These are phyloP conservation scores for Halophytophthora polymorphica DNA, from an alignment of 352 stramenopile genomes.

Conservation along the genomic window DNA sequence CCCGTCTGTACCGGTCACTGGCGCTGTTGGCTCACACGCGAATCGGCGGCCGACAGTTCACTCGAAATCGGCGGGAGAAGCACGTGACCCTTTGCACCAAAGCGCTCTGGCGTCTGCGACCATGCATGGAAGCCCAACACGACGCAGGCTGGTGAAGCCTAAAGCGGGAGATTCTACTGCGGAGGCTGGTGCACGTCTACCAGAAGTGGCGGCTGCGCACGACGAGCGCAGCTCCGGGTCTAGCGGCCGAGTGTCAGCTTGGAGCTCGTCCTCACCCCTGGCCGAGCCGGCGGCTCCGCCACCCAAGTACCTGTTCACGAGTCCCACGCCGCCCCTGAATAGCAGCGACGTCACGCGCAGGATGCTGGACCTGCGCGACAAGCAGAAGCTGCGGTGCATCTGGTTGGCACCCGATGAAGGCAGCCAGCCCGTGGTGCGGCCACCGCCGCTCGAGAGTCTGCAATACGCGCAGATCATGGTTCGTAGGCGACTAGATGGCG, in stretches of 20 bases:
- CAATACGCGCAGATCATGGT: constrained; percentile 64
- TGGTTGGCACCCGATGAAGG: constrained; percentile 72
- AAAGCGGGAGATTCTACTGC: too few species aligned
- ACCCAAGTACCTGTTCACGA: constrained; percentile 27
- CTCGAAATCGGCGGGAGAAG: constrained; percentile 13
- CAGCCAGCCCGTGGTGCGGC: constrained; percentile 52
- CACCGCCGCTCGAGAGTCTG: constrained; percentile 49
- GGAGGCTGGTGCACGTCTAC: constrained; percentile 5
- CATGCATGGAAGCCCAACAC: too few species aligned
- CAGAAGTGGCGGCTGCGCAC: constrained; percentile 14
- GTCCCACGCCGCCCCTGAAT: constrained; percentile 9
- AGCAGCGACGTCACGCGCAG: constrained; percentile 15
- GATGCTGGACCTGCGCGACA: constrained; percentile 52
- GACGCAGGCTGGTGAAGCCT: too few species aligned
- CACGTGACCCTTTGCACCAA: background rate
- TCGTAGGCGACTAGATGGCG: background rate
- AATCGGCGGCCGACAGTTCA: too few species aligned
- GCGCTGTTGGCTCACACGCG: too few species aligned
- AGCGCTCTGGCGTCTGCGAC: too few species aligned
- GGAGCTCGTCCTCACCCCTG: background rate
- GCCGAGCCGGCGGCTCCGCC: background rate
- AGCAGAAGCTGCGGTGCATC: constrained; percentile 65
- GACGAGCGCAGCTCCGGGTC: constrained; percentile 5
- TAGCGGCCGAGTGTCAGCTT: constrained; percentile 11
- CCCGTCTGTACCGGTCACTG: too few species aligned